Evolutionary conservation across 331 rosid genomes (phyloP), one percentile per base, ranked within the genome.

Genomic region (Erythrophleum ivorense): DNA sequence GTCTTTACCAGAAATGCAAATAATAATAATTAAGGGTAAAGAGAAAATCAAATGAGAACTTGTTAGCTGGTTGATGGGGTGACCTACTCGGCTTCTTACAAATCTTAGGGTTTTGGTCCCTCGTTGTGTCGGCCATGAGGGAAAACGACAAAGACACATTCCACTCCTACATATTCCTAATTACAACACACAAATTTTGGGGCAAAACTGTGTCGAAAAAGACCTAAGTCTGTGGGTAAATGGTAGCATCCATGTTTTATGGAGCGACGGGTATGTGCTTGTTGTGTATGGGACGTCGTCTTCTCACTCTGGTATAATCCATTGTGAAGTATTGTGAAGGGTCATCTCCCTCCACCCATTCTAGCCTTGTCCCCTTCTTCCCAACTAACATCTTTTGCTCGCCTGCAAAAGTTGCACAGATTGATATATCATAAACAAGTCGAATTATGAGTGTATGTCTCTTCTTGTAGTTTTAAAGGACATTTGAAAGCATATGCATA

Each of bases 211-310:
- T 46, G 41, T 74, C 75, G 64, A 16, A 71, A 73, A 55, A 34
- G 19, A 24, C 29, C 31, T 46, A 57, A 8, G 75, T 24, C 59
- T 18, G 79, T 6, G 31, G 16, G 29, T 15, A 19, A 67, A n/a
- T 41, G 34, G 52, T 19, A 68, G 33, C 43, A 11, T 31, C 36
- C 82, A 31, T 69, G 78, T 81, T 82, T 87, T 64, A 86, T 84
- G 90, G 92, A 80, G 55, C 45, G 7, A 65, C 62, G 18, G 89
- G 83, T 50, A 75, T 18, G 41, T 85, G 75, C 81, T 85, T 85
- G 88, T 91, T 91, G 60, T 91, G 91, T 34, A 88, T 73, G 36
- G 93, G 93, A 34, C 80, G 88, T 31, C 91, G 80, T 46, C 88
- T 76, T 89, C 78, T 85, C 15, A 85, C 85, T 0, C 19, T 29